phyloP scores from a whole-genome alignment of 1,284 basidiomycete genomes.

The Heliocybe sulcata region DNA sequence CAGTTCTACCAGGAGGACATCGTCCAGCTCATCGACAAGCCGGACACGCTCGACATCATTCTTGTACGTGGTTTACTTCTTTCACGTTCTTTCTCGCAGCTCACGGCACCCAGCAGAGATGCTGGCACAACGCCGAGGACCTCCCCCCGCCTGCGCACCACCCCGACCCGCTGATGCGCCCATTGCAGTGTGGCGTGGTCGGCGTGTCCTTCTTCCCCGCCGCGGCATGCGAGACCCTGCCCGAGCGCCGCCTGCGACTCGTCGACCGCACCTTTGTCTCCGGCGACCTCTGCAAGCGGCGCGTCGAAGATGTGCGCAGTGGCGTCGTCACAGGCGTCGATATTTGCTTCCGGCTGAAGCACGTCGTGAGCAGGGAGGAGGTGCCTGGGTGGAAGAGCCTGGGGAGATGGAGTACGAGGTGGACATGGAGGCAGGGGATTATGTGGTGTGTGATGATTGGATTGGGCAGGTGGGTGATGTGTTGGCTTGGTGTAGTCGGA shows the following conservation, averaged over 20 bases:
- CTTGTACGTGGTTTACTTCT: slow-evolving; percentile 29
- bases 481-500: slow-evolving; percentile 15
- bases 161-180: slow-evolving; percentile 66
- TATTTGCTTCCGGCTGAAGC: slow-evolving; percentile 62
- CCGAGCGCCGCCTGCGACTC: slow-evolving; percentile 63
- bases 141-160: slow-evolving; percentile 35
- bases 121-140: slow-evolving; percentile 79
- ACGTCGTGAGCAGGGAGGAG: slow-evolving; percentile 62
- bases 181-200: slow-evolving; percentile 77
- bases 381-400: slow-evolving; percentile 60
- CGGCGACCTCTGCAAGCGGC: slow-evolving; percentile 83
- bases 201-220: slow-evolving; percentile 67
- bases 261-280: slow-evolving; percentile 75
- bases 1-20: slow-evolving; percentile 78
- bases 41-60: slow-evolving; percentile 41
- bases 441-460: slow-evolving; percentile 82
- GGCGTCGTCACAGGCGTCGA: slow-evolving; percentile 66
- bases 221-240: slow-evolving; percentile 60
- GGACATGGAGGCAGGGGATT: slow-evolving; percentile 73
- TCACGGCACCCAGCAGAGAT: slow-evolving; percentile 39
- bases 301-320: slow-evolving; percentile 65
- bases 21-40: slow-evolving; percentile 42
- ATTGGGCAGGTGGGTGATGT: slow-evolving; percentile 89
- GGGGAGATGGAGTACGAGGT: slow-evolving; percentile 52
- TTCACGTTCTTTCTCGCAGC: not conserved